A percentile compares a stretch with the other conserved stretches of the same genome.
Conservation (phyloP, 2,329 filamentous ascomycete genomes). For the Penicillium capsulatum region DNA sequence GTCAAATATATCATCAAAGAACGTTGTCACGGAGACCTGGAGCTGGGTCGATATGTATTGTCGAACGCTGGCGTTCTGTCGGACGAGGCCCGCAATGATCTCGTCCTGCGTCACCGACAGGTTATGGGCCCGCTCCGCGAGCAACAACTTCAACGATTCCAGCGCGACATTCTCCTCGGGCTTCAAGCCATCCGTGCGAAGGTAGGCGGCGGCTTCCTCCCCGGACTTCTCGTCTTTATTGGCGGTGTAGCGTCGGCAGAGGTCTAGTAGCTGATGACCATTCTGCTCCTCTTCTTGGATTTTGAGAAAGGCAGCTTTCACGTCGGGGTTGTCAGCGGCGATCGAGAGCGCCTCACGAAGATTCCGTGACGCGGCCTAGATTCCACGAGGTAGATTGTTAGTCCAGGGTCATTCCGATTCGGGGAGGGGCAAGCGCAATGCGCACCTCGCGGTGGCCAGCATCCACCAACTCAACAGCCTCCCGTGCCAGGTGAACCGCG, state of each 20-base stretch:
- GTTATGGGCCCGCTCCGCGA: conserved; percentile 34
- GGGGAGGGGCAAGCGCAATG: conserved; percentile 1
- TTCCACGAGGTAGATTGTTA: not conserved
- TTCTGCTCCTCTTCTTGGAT: conserved; percentile 42
- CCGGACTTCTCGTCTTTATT: conserved; percentile 43
- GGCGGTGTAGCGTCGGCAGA: conserved; percentile 42
- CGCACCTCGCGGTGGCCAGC: conserved; percentile 46
- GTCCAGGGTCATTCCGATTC: not conserved
- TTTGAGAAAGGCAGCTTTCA: conserved; percentile 45
- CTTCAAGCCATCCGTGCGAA: conserved; percentile 42
- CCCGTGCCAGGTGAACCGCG: conserved; percentile 44
- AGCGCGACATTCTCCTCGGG: conserved; percentile 42
- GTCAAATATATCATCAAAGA: conserved; percentile 49
- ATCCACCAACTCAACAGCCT: conserved; percentile 46
- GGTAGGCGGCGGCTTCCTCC: conserved; percentile 42
- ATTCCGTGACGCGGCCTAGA: conserved; percentile 45
- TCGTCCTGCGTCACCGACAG: conserved; percentile 44
- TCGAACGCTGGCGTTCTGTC: conserved; percentile 42
- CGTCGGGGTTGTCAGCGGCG: conserved; percentile 43
- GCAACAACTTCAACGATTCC: conserved; percentile 43
- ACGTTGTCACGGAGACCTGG: conserved; percentile 43
- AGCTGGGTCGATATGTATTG: conserved; percentile 43
- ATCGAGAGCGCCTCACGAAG: conserved; percentile 48
- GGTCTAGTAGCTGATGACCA: conserved; percentile 42
- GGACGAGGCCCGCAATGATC: conserved; percentile 45